A percentile compares a stretch with the other conserved stretches of the same genome.
These are phyloP conservation scores for Xylaria nigripes DNA, from an alignment of 495 filamentous ascomycete genomes.

Conservation along the genomic window DNA sequence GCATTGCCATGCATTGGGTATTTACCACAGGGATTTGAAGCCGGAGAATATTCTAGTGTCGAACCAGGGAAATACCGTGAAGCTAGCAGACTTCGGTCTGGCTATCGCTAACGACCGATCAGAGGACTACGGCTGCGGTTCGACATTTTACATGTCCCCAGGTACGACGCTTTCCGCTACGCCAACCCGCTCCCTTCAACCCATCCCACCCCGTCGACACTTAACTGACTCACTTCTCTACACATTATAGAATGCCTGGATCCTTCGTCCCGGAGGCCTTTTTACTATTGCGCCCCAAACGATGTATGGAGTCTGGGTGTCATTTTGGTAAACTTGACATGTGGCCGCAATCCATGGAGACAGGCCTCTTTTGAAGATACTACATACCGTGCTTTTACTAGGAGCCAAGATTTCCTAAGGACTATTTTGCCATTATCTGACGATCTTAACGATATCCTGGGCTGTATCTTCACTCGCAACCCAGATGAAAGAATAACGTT, in stretches of 20 bases:
- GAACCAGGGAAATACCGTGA: constrained; percentile 77
- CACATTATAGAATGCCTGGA: constrained; percentile 78
- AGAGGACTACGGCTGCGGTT: constrained; percentile 94
- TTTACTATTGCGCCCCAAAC: constrained; percentile 88
- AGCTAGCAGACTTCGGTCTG: constrained; percentile 95
- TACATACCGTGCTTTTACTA: constrained; percentile 86
- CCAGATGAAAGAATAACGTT: constrained; percentile 81
- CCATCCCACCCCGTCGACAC: constrained; percentile 2
- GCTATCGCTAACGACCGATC: constrained; percentile 77
- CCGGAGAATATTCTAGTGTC: constrained; percentile 96
- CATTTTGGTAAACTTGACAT: constrained; percentile 94
- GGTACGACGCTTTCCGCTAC: constrained; percentile 51
- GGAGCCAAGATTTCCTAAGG: constrained; percentile 79
- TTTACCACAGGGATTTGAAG: constrained; percentile 97
- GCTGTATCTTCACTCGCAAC: constrained; percentile 82
- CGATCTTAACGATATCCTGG: constrained; percentile 82
- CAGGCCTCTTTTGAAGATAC: constrained; percentile 86
- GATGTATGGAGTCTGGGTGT: constrained; percentile 98
- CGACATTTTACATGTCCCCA: constrained; percentile 99
- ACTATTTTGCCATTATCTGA: constrained; percentile 87
- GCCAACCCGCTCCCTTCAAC: constrained; percentile 11
- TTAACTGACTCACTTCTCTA: constrained; percentile 23
- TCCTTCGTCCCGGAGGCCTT: constrained; percentile 66
- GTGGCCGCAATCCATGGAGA: constrained; percentile 98
- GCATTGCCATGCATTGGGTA: constrained; percentile 84